These are phyloP conservation scores for Obba rivulosa DNA, from an alignment of 768 basidiomycete genomes.

Conservation along the genomic window DNA sequence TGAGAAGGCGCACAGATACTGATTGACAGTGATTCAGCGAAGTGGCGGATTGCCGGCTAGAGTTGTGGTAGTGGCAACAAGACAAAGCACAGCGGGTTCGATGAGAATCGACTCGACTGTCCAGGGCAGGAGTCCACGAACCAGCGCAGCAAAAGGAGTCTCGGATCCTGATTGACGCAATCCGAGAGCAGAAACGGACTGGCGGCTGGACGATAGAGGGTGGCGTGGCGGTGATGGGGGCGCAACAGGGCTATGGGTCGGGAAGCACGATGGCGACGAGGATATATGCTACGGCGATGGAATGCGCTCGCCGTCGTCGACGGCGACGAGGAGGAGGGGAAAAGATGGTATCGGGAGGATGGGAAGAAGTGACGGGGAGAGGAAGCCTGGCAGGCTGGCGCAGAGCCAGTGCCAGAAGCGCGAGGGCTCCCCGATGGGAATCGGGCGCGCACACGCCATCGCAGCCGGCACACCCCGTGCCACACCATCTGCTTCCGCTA, in stretches of 20 bases:
- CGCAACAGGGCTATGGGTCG: background rate
- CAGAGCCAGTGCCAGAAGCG: slow-evolving; percentile 25
- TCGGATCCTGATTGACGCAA: too few relatives aligned
- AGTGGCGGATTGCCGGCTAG: slow-evolving; percentile 1
- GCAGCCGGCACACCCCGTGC: slow-evolving; percentile 12
- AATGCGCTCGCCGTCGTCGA: slow-evolving; percentile 5
- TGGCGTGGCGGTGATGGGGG: slow-evolving; percentile 2
- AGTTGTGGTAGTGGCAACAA: background rate
- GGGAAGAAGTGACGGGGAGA: slow-evolving; percentile 15
- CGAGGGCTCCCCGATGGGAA: slow-evolving; percentile 35
- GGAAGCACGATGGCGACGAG: slow-evolving; percentile 2
- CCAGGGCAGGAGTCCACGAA: too few relatives aligned
- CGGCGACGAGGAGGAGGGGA: slow-evolving; percentile 6
- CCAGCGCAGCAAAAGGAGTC: too few relatives aligned
- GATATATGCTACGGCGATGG: slow-evolving; percentile 5
- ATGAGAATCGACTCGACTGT: too few relatives aligned
- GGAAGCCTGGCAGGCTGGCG: slow-evolving; percentile 24
- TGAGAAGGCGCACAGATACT: too few relatives aligned
- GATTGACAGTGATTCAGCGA: background rate
- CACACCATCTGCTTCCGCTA: background rate
- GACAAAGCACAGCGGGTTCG: too few relatives aligned
- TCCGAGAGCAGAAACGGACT: background rate
- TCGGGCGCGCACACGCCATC: slow-evolving; percentile 15
- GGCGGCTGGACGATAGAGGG: background rate
- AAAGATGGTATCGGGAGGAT: slow-evolving; percentile 13